Evolutionary conservation across 352 stramenopile genomes (phyloP).

Genomic region (Phytophthora hybrid): DNA sequence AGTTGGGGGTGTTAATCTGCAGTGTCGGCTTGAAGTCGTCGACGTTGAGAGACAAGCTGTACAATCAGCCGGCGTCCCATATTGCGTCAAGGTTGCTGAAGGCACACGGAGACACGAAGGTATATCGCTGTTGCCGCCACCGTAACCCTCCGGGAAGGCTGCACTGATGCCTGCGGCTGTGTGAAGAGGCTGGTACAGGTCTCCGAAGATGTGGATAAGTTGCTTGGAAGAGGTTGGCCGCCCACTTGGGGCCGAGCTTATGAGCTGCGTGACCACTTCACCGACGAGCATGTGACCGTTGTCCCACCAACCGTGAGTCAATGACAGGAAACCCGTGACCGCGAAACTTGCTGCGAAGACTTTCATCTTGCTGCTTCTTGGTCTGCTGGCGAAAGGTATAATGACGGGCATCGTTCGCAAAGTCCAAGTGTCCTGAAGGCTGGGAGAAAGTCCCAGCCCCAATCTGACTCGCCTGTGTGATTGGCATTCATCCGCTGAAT

Average conservation of each 20-base stretch:
- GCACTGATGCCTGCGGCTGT: slow-evolving; percentile 49
- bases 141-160: slow-evolving; percentile 53
- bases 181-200: slow-evolving; percentile 74
- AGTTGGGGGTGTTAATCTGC: slow-evolving; percentile 55
- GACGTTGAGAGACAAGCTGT: slow-evolving; percentile 43
- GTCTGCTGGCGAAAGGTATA: slow-evolving; percentile 16
- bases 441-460: not conserved
- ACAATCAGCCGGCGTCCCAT: slow-evolving; percentile 65
- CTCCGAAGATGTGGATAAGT: slow-evolving; percentile 80
- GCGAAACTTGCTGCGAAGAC: slow-evolving; percentile 26
- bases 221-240: slow-evolving; percentile 65
- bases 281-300: slow-evolving; percentile 73
- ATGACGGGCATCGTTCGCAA: not conserved
- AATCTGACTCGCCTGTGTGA: too few relatives aligned
- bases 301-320: slow-evolving; percentile 60
- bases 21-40: slow-evolving; percentile 35
- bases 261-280: slow-evolving; percentile 59
- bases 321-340: slow-evolving; percentile 26
- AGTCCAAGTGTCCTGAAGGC: not conserved
- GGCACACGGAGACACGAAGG: slow-evolving; percentile 53
- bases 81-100: slow-evolving; percentile 69
- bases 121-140: slow-evolving; percentile 68
- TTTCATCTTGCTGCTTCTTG: slow-evolving; percentile 44
- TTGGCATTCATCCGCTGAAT: not conserved
- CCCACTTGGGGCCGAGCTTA: slow-evolving; percentile 55